phyloP scores from a whole-genome alignment of 495 filamentous ascomycete genomes.

The Alectoria sarmentosa region DNA sequence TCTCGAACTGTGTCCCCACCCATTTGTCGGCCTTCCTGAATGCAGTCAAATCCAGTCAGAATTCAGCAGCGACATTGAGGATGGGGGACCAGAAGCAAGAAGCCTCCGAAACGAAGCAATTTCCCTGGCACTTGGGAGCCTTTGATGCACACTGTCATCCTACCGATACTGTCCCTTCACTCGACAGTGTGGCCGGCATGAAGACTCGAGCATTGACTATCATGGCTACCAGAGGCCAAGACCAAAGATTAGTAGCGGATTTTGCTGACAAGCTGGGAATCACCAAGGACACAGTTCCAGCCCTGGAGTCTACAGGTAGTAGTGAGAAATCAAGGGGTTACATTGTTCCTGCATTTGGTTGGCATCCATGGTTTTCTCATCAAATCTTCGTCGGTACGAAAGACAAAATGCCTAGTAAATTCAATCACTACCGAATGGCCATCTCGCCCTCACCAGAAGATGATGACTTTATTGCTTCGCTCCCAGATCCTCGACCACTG shows the following conservation, averaged over 20 bases:
- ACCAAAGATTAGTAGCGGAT: slow-evolving; percentile 75
- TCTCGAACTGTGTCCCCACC: no score
- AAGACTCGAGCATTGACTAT: slow-evolving; percentile 68
- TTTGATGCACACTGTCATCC: slow-evolving; percentile 96
- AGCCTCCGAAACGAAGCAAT: slow-evolving; percentile 23
- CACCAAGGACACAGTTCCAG: slow-evolving; percentile 23
- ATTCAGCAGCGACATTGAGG: no score
- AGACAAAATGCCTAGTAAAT: slow-evolving; percentile 37
- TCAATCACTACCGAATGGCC: slow-evolving; percentile 63
- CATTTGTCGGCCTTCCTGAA: no score
- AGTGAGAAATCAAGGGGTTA: slow-evolving; percentile 27
- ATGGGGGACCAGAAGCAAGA: no score
- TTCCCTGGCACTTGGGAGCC: slow-evolving; percentile 83
- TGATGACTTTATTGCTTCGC: slow-evolving; percentile 51
- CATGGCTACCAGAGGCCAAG: slow-evolving; percentile 83
- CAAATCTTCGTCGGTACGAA: slow-evolving; percentile 66
- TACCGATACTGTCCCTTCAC: slow-evolving; percentile 83
- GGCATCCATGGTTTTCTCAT: slow-evolving; percentile 98
- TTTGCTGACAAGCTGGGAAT: slow-evolving; percentile 48
- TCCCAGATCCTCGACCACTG: slow-evolving; percentile 67
- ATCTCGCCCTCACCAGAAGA: slow-evolving; percentile 51
- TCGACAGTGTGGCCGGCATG: slow-evolving; percentile 65
- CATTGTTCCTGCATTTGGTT: slow-evolving; percentile 84
- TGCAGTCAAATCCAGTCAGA: no score
- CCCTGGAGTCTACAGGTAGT: slow-evolving; percentile 9